These are phyloP conservation scores for Oryza glumipatula DNA, from an alignment of 176 grass and related monocot species.

Conservation along the genomic window DNA sequence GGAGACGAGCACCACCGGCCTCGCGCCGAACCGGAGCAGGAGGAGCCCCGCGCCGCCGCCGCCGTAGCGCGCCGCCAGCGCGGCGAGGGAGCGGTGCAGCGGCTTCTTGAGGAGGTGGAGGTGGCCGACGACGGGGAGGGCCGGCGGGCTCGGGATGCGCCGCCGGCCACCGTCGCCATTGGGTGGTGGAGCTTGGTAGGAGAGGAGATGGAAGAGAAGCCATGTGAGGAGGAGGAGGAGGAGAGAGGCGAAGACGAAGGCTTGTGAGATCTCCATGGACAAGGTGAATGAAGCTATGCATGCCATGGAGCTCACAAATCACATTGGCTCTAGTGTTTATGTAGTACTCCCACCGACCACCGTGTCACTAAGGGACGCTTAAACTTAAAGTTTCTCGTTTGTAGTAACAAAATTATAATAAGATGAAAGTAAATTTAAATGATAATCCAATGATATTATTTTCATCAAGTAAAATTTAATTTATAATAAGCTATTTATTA, in stretches of 20 bases:
- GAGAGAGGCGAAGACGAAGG: constrained; percentile 11
- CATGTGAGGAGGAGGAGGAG: constrained; percentile 9
- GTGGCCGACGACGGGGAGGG: constrained; percentile 65
- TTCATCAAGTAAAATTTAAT: too few relatives aligned
- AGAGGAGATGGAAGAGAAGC: neutral
- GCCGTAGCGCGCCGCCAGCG: constrained; percentile 41
- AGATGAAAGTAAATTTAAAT: too few relatives aligned
- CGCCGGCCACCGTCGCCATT: neutral
- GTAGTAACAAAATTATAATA: too few relatives aligned
- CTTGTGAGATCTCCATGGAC: constrained; percentile 33
- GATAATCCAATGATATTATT: too few relatives aligned
- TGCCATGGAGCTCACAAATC: neutral
- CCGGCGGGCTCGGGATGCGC: constrained; percentile 45
- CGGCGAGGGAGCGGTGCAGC: constrained; percentile 58
- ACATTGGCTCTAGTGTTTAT: neutral
- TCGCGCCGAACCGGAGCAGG: constrained; percentile 56
- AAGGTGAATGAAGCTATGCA: neutral
- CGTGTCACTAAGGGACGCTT: too few relatives aligned
- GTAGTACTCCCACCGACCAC: neutral
- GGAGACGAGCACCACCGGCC: constrained; percentile 60
- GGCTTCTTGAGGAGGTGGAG: constrained; percentile 81
- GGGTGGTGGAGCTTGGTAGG: neutral
- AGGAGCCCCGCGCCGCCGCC: constrained; percentile 41
- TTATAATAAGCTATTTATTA: too few relatives aligned
- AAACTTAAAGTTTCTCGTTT: too few relatives aligned